These are phyloP conservation scores for Kazachstania bromeliacearum DNA, from an alignment of 805 yeast species.

Conservation along the genomic window DNA sequence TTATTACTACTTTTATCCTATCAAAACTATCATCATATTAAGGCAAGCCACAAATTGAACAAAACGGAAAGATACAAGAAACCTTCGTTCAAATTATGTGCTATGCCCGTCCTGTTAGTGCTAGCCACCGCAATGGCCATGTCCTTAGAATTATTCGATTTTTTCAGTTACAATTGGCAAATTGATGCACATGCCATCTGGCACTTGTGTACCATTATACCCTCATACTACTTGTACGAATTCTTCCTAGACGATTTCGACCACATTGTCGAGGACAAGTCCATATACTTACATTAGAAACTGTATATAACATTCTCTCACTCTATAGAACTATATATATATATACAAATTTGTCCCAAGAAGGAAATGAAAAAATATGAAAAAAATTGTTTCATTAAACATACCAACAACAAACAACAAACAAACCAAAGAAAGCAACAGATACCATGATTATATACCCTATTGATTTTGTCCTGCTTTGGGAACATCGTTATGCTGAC, in stretches of 20 bases:
- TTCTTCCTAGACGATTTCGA: constrained; percentile 41
- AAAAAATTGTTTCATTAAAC: too few species aligned
- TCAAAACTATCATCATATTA: constrained; percentile 22
- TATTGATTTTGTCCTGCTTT: constrained; percentile 28
- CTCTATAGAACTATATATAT: too few species aligned
- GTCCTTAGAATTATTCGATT: constrained; percentile 87
- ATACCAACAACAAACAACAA: too few species aligned
- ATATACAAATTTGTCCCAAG: too few species aligned
- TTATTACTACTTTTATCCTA: constrained; percentile 26
- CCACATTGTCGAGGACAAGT: constrained; percentile 1
- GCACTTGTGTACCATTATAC: constrained; percentile 84
- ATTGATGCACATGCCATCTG: constrained; percentile 90
- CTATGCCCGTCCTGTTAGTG: constrained; percentile 45
- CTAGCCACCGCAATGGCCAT: constrained; percentile 56
- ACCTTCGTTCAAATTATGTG: constrained; percentile 19
- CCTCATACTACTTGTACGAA: constrained; percentile 65
- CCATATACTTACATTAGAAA: too few species aligned
- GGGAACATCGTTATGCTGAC: constrained; percentile 32
- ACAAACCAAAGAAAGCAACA: too few species aligned
- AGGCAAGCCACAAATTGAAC: background rate
- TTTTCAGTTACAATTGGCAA: constrained; percentile 58
- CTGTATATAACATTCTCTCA: too few species aligned
- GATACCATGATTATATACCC: constrained; percentile 31
- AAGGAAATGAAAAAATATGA: too few species aligned
- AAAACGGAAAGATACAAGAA: background rate